A percentile compares a stretch with the other conserved stretches of the same genome.
Conservation (phyloP, 495 filamentous ascomycete genomes). For the Aspergillus saccharolyticus region DNA sequence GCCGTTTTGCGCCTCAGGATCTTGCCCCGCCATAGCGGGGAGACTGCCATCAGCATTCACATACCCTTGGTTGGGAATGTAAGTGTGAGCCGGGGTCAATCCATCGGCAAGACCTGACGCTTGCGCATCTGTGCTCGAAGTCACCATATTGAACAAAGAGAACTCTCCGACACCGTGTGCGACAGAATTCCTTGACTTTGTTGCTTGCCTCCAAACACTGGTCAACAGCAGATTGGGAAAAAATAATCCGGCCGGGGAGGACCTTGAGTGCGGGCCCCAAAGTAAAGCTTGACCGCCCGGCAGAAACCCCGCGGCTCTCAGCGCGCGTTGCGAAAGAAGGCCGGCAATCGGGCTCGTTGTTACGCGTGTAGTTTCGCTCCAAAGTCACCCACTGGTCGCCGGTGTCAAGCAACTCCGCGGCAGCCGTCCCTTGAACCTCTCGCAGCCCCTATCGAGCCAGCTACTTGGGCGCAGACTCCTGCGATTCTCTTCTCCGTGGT, state of each 20-base stretch:
- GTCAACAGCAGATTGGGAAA: constrained; percentile 15
- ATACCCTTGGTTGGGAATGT: constrained; percentile 54
- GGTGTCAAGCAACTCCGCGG: not conserved
- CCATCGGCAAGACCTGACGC: constrained; percentile 39
- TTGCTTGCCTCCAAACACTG: not conserved
- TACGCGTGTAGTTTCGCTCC: constrained; percentile 10
- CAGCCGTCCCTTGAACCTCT: not conserved
- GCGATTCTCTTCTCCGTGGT: constrained; percentile 13
- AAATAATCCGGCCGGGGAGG: constrained; percentile 17
- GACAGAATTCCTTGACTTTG: not conserved
- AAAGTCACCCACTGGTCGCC: not conserved
- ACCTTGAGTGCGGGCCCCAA: constrained; percentile 1
- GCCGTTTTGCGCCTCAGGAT: constrained; percentile 25
- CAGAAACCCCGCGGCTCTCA: constrained; percentile 37
- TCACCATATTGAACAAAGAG: constrained; percentile 21
- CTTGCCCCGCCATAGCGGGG: constrained; percentile 35
- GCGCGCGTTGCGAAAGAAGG: constrained; percentile 15
- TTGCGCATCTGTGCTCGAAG: constrained; percentile 20
- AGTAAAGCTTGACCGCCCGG: constrained; percentile 31
- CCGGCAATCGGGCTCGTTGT: constrained; percentile 6
- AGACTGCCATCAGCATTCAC: constrained; percentile 29
- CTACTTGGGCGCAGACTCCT: constrained; percentile 6
- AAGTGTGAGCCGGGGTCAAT: constrained; percentile 46
- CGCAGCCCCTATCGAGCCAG: not conserved
- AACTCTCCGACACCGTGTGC: not conserved